Base-by-base conservation (phyloP, 208 protist species). In the Acanthamoeba healyi region DNA sequence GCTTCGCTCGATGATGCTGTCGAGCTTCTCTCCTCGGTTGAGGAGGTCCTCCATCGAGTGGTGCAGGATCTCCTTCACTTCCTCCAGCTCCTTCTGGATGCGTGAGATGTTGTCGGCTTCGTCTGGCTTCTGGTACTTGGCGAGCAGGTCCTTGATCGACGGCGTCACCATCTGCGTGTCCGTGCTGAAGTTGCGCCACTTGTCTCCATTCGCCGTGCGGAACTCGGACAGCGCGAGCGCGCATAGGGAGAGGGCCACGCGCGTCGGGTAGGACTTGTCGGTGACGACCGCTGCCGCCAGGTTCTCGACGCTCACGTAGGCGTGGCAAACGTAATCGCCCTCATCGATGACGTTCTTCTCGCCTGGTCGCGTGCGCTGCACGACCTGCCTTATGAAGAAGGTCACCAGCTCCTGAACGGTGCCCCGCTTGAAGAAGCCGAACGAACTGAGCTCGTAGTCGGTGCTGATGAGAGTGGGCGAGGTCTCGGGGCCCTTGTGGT, bases 31-130 rank as follows among this genome's bases (percentile, higher is more conserved):
- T 17, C 93, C 93, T 29, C 93, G 93, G 29, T 70, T 58, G 26
- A 94, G 65, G 12, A 94, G 34, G 14, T 38, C 44, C 24, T 94
- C 93, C 34, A 94, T 94, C 26, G 32, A 77, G 7, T 94, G 26
- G 54, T 90, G 65, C 87, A 93, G 34, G 42, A 94, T 86, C 38
- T 65, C 63, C 65, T 94, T 91, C 32, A 94, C 63, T 26, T 84
- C 93, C 24, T 94, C 93, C 26, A 94, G 19, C 46, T 94, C 84
- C 93, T 88, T 77, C 70, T 94, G 93, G 7, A 94, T 77, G 7
- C 46, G 15, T 15, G 22, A 74, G 29, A 94, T 88, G 54, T 67
- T 77, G 42, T 92, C 87, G 4, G 56, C 87, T 38, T 92, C 36
- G n/a, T 77, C 87, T 6, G 82, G 82, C 56, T 90, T 36, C 82